Evolutionary conservation across 2,329 filamentous ascomycete species (phyloP).

Genomic region (Diplodia corticola): DNA sequence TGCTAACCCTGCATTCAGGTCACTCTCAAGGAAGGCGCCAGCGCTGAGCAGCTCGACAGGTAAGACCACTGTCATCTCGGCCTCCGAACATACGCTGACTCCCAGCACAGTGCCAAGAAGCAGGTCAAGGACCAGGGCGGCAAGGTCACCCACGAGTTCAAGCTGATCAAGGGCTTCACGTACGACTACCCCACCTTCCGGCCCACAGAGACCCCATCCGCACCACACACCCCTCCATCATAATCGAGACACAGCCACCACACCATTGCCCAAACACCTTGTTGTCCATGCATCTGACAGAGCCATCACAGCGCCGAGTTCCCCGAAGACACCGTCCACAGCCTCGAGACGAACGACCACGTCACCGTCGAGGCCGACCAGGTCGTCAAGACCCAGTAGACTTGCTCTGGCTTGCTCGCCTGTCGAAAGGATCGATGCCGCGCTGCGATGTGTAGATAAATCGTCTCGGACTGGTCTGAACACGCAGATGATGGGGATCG

Average conservation of each 20-base stretch:
- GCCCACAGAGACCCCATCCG: neutral
- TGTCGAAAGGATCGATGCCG: neutral
- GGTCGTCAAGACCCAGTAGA: conserved; percentile 70
- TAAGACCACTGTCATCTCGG: conserved; percentile 43
- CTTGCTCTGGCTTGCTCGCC: conserved; percentile 34
- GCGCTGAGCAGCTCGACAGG: conserved; percentile 66
- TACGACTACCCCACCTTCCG: conserved; percentile 51
- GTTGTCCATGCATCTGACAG: conserved; percentile 2
- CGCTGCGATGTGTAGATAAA: conserved; percentile 18
- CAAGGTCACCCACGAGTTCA: conserved; percentile 78
- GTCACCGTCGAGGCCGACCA: conserved; percentile 78
- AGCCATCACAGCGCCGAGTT: conserved; percentile 65
- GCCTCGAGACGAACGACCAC: conserved; percentile 68
- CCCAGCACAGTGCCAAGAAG: conserved; percentile 67
- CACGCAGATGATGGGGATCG: conserved; percentile 15
- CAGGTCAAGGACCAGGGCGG: conserved; percentile 74
- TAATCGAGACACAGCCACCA: neutral
- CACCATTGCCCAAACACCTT: neutral
- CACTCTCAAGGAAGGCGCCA: conserved; percentile 72
- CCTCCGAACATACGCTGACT: neutral
- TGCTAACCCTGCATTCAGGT: conserved; percentile 56
- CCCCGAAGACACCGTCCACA: conserved; percentile 64
- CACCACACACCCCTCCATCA: neutral
- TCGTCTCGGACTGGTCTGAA: neutral
- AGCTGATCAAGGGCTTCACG: conserved; percentile 89